Percentiles rank a stretch among this genome's conserved stretches.
Conservation (phyloP, 495 filamentous ascomycete genomes). For the Elasticomyces elasticus region DNA sequence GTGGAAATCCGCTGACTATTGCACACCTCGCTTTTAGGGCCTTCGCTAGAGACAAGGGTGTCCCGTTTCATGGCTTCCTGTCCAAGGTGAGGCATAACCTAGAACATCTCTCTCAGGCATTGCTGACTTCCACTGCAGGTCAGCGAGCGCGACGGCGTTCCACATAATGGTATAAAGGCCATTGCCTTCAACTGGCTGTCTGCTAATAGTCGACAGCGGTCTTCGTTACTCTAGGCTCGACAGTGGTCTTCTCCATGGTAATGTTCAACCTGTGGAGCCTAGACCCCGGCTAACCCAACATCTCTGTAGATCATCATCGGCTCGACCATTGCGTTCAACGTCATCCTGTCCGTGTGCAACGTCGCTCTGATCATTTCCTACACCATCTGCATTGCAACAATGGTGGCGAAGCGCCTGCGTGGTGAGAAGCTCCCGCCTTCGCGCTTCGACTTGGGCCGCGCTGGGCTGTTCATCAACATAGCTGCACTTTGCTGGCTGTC, state of each 20-base stretch:
- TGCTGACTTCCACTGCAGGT: not conserved
- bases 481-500: constrained; percentile 36
- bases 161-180: not conserved
- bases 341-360: constrained; percentile 41
- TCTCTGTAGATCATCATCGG: constrained; percentile 33
- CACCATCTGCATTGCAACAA: constrained; percentile 40
- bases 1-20: too few species aligned
- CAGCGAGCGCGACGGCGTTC: not conserved
- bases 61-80: constrained; percentile 47
- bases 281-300: not conserved
- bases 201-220: constrained; percentile 20
- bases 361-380: constrained; percentile 42
- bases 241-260: constrained; percentile 12
- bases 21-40: too few species aligned
- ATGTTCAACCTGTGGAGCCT: not conserved
- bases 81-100: constrained; percentile 8
- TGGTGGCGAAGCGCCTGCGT: constrained; percentile 33
- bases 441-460: constrained; percentile 42
- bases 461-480: constrained; percentile 35
- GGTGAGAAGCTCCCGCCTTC: constrained; percentile 34
- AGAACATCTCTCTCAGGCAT: not conserved
- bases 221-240: constrained; percentile 30
- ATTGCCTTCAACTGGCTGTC: constrained; percentile 22
- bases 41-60: constrained; percentile 48
- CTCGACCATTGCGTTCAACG: constrained; percentile 39